A percentile compares a stretch with the other conserved stretches of the same genome.
phyloP scores from a whole-genome alignment of 768 basidiomycete species.

The Kwoniella pini region DNA sequence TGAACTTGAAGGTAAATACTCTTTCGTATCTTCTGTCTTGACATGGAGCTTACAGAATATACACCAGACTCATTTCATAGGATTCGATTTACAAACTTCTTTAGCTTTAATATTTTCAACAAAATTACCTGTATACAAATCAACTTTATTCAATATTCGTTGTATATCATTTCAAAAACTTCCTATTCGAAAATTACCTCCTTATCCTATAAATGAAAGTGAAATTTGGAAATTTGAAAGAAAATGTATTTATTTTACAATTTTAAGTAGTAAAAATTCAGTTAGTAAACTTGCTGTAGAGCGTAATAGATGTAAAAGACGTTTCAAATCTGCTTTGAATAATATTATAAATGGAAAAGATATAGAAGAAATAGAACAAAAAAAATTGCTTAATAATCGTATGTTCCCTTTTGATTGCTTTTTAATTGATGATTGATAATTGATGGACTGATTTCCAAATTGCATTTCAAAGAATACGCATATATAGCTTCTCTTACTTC shows the following conservation, averaged over 20 bases:
- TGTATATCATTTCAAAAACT: slow-evolving; percentile 5
- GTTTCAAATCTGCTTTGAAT: slow-evolving; percentile 29
- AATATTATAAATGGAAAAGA: slow-evolving; percentile 17
- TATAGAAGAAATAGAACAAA: neutral
- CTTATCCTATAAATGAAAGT: slow-evolving; percentile 9
- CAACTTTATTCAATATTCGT: slow-evolving; percentile 19
- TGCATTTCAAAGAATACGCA: slow-evolving; percentile 10
- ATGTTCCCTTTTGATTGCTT: neutral
- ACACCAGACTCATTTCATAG: slow-evolving; percentile 21
- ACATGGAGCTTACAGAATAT: no score
- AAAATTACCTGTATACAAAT: slow-evolving; percentile 4
- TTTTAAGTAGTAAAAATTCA: slow-evolving; percentile 21
- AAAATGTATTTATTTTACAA: slow-evolving; percentile 9
- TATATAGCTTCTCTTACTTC: slow-evolving; percentile 20
- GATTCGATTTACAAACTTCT: slow-evolving; percentile 22
- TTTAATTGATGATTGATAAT: no score
- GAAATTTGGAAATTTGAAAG: neutral
- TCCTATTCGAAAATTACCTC: slow-evolving; percentile 8
- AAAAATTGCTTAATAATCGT: slow-evolving; percentile 10
- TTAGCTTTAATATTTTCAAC: slow-evolving; percentile 9
- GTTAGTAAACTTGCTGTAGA: slow-evolving; percentile 33
- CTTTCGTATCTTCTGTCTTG: no score
- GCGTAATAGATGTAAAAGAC: slow-evolving; percentile 18
- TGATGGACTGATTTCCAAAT: neutral
- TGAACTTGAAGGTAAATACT: no score